Evolutionary conservation across 768 basidiomycete species (phyloP).

Genomic region (Suillus decipiens): DNA sequence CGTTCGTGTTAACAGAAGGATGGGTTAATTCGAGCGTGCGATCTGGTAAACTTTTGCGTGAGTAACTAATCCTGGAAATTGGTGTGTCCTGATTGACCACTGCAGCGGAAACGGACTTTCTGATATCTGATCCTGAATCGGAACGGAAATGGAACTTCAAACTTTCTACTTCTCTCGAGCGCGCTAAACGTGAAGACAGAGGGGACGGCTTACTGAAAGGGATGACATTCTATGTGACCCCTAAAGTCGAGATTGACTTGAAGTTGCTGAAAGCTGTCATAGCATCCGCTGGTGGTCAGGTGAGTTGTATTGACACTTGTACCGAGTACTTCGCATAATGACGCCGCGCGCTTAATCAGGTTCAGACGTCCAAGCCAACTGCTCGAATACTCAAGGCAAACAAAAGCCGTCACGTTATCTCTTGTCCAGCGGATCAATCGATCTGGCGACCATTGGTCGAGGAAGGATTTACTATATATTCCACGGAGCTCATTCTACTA

Average conservation of each 20-base stretch:
- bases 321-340: neutral
- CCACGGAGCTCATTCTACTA: constrained; percentile 65
- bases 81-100: neutral
- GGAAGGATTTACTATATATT: constrained; percentile 59
- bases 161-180: constrained; percentile 57
- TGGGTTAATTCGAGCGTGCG: constrained; percentile 70
- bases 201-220: constrained; percentile 59
- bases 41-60: constrained; percentile 63
- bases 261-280: constrained; percentile 72
- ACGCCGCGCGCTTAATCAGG: constrained; percentile 25
- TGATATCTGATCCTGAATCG: constrained; percentile 57
- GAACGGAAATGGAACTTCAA: constrained; percentile 72
- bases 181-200: constrained; percentile 49
- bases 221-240: constrained; percentile 75
- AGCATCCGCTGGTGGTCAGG: constrained; percentile 69
- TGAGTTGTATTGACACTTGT: constrained; percentile 31
- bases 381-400: constrained; percentile 53
- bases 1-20: constrained; percentile 59
- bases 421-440: constrained; percentile 59
- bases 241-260: constrained; percentile 56
- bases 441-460: constrained; percentile 67
- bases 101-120: constrained; percentile 64
- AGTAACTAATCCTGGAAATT: constrained; percentile 28
- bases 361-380: constrained; percentile 53
- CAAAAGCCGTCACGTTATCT: constrained; percentile 59